Evolutionary conservation across 257 asterid genomes (phyloP).

Genomic region (Nicotiana attenuata): DNA sequence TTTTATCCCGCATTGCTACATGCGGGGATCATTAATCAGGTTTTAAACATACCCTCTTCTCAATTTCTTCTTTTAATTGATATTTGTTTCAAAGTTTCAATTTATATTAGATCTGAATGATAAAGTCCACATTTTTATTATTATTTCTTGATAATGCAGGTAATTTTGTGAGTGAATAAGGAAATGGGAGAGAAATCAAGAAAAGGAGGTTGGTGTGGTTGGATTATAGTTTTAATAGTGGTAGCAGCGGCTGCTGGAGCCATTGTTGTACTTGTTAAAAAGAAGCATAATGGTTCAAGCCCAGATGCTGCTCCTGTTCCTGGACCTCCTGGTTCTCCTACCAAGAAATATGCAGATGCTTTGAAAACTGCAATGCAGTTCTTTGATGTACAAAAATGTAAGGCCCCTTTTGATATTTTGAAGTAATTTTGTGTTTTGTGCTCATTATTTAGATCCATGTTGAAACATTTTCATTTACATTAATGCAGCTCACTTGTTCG

Average conservation of each 20-base stretch:
- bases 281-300: constrained; percentile 29
- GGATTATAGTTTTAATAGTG: constrained; percentile 41
- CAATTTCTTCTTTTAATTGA: neutral
- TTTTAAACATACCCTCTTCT: neutral
- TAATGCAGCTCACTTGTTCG: neutral
- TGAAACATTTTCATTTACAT: neutral
- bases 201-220: constrained; percentile 57
- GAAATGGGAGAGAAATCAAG: constrained; percentile 43
- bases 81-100: neutral
- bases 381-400: constrained; percentile 82
- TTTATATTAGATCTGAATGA: constrained; percentile 10
- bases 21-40: constrained; percentile 9
- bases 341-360: constrained; percentile 62
- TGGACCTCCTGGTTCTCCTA: constrained; percentile 47
- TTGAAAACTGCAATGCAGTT: constrained; percentile 69
- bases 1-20: neutral
- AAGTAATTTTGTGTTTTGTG: neutral
- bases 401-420: neutral
- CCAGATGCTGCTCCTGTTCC: constrained; percentile 71
- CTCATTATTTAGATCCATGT: neutral
- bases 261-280: constrained; percentile 29
- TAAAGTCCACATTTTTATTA: neutral
- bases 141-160: constrained; percentile 5
- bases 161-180: neutral
- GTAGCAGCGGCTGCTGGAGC: constrained; percentile 38